These are phyloP conservation scores for Salvia rosmarinus DNA, from an alignment of 257 asterid genomes.

Conservation along the genomic window DNA sequence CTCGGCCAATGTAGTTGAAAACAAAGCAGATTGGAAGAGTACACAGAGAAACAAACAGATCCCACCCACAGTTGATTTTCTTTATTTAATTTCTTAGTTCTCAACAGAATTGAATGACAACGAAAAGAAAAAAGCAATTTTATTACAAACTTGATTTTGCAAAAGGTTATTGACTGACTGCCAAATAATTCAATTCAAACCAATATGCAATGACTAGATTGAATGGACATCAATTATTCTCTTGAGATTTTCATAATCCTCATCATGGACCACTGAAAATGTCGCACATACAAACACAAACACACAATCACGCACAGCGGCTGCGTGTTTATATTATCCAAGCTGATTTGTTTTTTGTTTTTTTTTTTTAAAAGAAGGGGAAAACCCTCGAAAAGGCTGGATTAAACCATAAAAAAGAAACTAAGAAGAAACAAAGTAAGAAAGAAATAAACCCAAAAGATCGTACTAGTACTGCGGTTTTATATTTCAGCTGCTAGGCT, in stretches of 20 bases:
- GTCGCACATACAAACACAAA: background rate
- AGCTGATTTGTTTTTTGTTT: background rate
- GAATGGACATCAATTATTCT: constrained; percentile 14
- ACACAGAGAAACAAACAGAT: constrained; percentile 2
- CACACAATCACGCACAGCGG: background rate
- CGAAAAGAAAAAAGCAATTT: background rate
- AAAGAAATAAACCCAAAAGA: constrained; percentile 13
- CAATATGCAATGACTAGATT: background rate
- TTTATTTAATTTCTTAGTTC: constrained; percentile 3
- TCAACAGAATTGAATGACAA: background rate
- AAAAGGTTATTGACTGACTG: background rate
- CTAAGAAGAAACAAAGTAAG: background rate
- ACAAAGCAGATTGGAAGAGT: background rate
- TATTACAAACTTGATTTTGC: background rate
- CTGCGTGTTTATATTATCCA: background rate
- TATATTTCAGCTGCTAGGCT: constrained; percentile 1
- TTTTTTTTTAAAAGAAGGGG: no score
- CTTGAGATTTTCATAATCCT: constrained; percentile 1
- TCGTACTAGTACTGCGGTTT: constrained; percentile 22
- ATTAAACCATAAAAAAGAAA: background rate
- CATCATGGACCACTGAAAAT: constrained; percentile 1
- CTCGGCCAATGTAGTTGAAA: constrained; percentile 11
- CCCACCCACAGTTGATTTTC: background rate
- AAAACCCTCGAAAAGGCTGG: no score
- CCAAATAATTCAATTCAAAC: constrained; percentile 12